phyloP scores from a whole-genome alignment of 2,329 filamentous ascomycete species.

The Curvularia hawaiiensis region DNA sequence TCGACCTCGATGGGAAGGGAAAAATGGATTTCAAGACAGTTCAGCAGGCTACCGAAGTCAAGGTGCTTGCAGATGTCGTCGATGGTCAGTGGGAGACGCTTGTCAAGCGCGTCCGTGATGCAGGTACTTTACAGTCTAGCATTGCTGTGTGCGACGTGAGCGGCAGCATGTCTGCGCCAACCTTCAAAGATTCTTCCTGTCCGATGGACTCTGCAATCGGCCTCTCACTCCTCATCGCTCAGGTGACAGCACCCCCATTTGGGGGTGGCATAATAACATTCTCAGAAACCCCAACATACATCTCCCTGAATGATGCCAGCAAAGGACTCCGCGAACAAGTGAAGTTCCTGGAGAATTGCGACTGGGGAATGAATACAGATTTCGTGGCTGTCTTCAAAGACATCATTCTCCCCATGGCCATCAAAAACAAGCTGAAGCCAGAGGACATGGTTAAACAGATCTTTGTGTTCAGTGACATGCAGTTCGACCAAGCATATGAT shows the following conservation, averaged over 20 bases:
- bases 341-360: slow-evolving; percentile 27
- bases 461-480: slow-evolving; percentile 67
- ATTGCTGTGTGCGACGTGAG: slow-evolving; percentile 66
- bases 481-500: slow-evolving; percentile 55
- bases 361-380: slow-evolving; percentile 57
- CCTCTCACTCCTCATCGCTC: slow-evolving; percentile 61
- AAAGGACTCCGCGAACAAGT: slow-evolving; percentile 53
- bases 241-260: slow-evolving; percentile 60
- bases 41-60: slow-evolving; percentile 16
- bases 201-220: slow-evolving; percentile 62
- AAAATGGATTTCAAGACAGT: slow-evolving; percentile 1
- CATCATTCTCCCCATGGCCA: slow-evolving; percentile 61
- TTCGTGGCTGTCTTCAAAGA: slow-evolving; percentile 61
- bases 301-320: slow-evolving; percentile 43
- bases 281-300: slow-evolving; percentile 48
- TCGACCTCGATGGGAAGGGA: not conserved
- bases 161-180: slow-evolving; percentile 55
- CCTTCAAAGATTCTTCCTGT: slow-evolving; percentile 53
- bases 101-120: slow-evolving; percentile 63
- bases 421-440: slow-evolving; percentile 55
- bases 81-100: slow-evolving; percentile 63
- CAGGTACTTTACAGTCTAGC: slow-evolving; percentile 57
- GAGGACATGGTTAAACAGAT: slow-evolving; percentile 66
- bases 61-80: slow-evolving; percentile 47
- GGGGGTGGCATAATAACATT: slow-evolving; percentile 63